A percentile compares a stretch with the other conserved stretches of the same genome.
These are phyloP conservation scores for Lagenidium giganteum DNA, from an alignment of 352 stramenopile genomes.

Conservation along the genomic window DNA sequence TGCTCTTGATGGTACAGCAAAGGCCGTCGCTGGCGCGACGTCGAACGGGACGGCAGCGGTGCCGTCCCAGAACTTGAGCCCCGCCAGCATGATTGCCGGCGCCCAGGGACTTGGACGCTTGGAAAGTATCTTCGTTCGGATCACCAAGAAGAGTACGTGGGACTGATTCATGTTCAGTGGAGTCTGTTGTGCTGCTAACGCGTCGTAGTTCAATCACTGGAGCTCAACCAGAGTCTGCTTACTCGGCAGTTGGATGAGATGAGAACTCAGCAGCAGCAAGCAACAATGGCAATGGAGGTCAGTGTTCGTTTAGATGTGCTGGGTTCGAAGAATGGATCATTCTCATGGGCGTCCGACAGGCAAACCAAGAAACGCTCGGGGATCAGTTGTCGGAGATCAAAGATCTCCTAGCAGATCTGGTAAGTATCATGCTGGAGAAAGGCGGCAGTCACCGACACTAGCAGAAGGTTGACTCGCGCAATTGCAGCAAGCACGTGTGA, in stretches of 20 bases:
- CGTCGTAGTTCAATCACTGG: slow-evolving; percentile 56
- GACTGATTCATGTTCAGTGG: background rate
- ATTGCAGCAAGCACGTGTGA: slow-evolving; percentile 10
- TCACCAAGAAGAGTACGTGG: slow-evolving; percentile 77
- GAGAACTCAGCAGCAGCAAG: slow-evolving; percentile 35
- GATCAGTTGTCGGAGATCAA: slow-evolving; percentile 52
- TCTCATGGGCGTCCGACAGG: too few species aligned
- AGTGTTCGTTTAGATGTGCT: too few species aligned
- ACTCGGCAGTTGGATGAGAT: slow-evolving; percentile 51
- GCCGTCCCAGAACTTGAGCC: slow-evolving; percentile 1
- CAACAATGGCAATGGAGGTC: slow-evolving; percentile 11
- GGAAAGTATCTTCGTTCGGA: slow-evolving; percentile 83
- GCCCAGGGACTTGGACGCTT: slow-evolving; percentile 54
- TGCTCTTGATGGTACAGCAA: too few species aligned
- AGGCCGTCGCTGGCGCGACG: background rate
- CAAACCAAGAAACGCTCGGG: slow-evolving; percentile 42
- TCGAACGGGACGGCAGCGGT: background rate
- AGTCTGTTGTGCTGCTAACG: background rate
- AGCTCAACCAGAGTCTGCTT: slow-evolving; percentile 61
- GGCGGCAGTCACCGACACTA: background rate
- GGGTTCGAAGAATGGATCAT: too few species aligned
- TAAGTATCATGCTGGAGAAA: slow-evolving; percentile 5
- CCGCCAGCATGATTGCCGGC: background rate
- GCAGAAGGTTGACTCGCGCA: background rate
- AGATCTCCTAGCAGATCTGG: slow-evolving; percentile 39